Evolutionary conservation across 2,329 filamentous ascomycete species (phyloP), one percentile per base, ranked within the genome.

Genomic region (Myotisia sp.): DNA sequence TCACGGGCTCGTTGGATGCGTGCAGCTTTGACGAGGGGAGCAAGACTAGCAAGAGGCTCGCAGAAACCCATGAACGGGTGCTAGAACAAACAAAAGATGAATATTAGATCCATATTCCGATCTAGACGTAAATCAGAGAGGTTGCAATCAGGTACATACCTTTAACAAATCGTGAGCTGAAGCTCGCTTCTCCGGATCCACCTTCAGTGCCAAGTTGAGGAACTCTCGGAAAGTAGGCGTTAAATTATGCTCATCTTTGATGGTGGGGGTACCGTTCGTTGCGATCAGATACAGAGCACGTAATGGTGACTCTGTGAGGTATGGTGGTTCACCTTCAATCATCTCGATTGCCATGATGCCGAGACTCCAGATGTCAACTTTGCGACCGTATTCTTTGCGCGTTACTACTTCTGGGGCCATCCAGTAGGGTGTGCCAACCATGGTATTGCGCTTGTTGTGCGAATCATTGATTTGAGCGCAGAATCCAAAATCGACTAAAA

Each of bases 271-370:
- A 30, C 90, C 90, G 52, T 93, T 93, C 21, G 90, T 95, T 35
- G 90, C 90, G 55, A 98, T 98, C 47, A 98, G 63, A 69, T 90
- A 98, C 23, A 98, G 68, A 1, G 90, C 90, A 40, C 87, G 76
- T 16, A 98, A 68, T 4, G 90, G 90, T 23, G 84, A 92, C 57
- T 98, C 90, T 24, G 86, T 95, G 39, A 98, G 68, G 54, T 95
- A 98, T 16, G 90, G 90, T 8, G 90, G 90, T 57, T 95, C 90
- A 54, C 87, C 90, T 62, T 95, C 90, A 44, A 98, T 93, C 90
- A 98, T 98, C 60, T 98, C 90, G 50, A 98, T 95, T 5, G 90
- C 85, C 90, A 98, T 95, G 62, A 98, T 98, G 39, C 90, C 90
- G 28, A 98, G 65, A 39, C 83, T 92, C 90, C 90, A 98, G 47